phyloP scores from a whole-genome alignment of 1,284 basidiomycete species.

The Irpex sp. region DNA sequence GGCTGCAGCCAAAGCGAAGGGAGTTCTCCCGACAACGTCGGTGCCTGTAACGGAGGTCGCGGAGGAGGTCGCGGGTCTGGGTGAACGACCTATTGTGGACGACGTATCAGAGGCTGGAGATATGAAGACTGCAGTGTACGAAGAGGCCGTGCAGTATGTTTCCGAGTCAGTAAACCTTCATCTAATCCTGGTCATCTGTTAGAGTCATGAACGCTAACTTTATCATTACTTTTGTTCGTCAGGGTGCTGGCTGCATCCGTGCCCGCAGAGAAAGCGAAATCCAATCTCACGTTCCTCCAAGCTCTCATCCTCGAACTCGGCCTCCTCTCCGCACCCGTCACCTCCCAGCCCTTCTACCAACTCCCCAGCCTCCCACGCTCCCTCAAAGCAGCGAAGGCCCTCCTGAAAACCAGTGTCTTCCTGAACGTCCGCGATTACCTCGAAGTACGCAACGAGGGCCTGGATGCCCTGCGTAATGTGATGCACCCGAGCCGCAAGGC shows the following conservation, averaged over 20 bases:
- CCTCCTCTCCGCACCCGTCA: slow-evolving; percentile 34
- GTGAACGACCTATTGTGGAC: slow-evolving; percentile 44
- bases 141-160: slow-evolving; percentile 51
- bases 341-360: slow-evolving; percentile 27
- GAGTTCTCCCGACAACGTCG: slow-evolving; percentile 4
- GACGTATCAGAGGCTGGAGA: slow-evolving; percentile 47
- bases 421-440: slow-evolving; percentile 72
- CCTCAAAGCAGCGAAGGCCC: slow-evolving; percentile 54
- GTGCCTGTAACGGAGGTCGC: too few species aligned
- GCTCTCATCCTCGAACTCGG: slow-evolving; percentile 43
- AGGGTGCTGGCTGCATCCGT: slow-evolving; percentile 49
- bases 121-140: slow-evolving; percentile 37
- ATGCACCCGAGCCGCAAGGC: slow-evolving; percentile 60
- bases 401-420: slow-evolving; percentile 63
- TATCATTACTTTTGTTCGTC: slow-evolving; percentile 26
- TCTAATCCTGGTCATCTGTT: too few species aligned
- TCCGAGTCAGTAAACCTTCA: slow-evolving; percentile 20
- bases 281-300: slow-evolving; percentile 38
- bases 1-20: slow-evolving; percentile 16
- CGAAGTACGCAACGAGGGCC: slow-evolving; percentile 57
- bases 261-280: slow-evolving; percentile 34
- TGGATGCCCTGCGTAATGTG: slow-evolving; percentile 53
- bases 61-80: slow-evolving; percentile 18
- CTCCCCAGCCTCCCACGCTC: slow-evolving; percentile 47
- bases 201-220: neutral